Base-by-base conservation (phyloP, 805 yeast species). In the Kluyveromyces lactis region DNA sequence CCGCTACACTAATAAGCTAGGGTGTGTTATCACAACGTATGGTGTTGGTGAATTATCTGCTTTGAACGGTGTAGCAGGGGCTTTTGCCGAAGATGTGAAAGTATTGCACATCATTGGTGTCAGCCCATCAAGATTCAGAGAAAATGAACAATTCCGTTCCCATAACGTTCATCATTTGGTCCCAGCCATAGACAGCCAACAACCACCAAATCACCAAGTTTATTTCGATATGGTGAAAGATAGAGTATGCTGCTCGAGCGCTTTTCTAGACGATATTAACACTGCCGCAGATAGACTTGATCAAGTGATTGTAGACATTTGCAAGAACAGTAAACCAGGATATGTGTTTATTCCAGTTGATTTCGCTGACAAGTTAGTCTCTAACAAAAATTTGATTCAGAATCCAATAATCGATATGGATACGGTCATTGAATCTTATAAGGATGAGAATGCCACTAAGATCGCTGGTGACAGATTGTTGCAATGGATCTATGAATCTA, bases 1-100 rank as follows among this genome's bases (percentile, higher is more conserved):
- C 15, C 72, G 90, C 44, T 66, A 67, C 31, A 69, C 79, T 21
- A 67, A 70, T 36, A 71, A 75, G n/a, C 72, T 83, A 5, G 85
- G 86, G 39, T 86, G 78, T 16, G 58, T 76, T 30, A 60, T 75
- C 40, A 63, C 68, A 3, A 86, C 96, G 3, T 84, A 70, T 60
- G 96, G 95, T 37, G 96, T 86, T 13, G 96, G 96, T 42, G 95
- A 86, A 58, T 69, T 86, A 45, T 77, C 86, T 42, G 94, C 95
- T 2, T 53, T 86, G 45, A 86, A 86, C 61, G 95, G 94, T 35
- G 65, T 85, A 40, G 69, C 86, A 24, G 95, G 95, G 36, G 75
- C 95, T 0, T 81, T 73, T 64, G 82, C 95, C 26, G 96, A 86
- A 62, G 74, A 69, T 49, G 80, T 81, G 31, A 92, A 92, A 5